Evolutionary conservation across 805 yeast species (phyloP).

Genomic region (Wickerhamiella cacticola): DNA sequence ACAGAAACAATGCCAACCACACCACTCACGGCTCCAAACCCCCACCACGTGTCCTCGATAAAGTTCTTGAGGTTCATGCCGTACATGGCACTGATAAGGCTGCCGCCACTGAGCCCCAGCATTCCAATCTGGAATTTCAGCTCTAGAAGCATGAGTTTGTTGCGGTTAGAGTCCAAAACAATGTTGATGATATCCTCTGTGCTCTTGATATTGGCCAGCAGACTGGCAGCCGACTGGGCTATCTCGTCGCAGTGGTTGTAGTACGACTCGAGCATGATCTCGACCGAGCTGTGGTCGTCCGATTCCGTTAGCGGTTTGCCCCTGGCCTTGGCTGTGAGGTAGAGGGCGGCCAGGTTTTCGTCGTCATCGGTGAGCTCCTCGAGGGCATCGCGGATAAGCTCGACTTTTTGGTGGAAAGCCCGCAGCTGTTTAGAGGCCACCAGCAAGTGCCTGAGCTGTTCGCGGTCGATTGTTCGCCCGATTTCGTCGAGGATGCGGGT

Average conservation of each 20-base stretch:
- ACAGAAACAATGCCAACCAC: constrained; percentile 36
- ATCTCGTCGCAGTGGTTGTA: constrained; percentile 86
- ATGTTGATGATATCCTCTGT: constrained; percentile 94
- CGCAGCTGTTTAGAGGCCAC: constrained; percentile 76
- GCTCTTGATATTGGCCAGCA: constrained; percentile 71
- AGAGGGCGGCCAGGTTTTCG: constrained; percentile 71
- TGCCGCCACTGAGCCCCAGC: constrained; percentile 65
- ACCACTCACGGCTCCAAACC: constrained; percentile 44
- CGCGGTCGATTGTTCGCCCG: constrained; percentile 71
- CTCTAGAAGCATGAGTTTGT: constrained; percentile 81
- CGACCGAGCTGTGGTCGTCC: constrained; percentile 76
- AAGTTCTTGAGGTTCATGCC: constrained; percentile 95
- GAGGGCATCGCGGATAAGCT: constrained; percentile 66
- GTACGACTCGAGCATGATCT: constrained; percentile 79
- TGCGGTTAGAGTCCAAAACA: constrained; percentile 84
- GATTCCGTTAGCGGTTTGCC: constrained; percentile 34
- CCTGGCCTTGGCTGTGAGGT: constrained; percentile 49
- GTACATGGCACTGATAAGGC: constrained; percentile 74
- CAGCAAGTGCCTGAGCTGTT: constrained; percentile 61
- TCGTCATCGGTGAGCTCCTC: constrained; percentile 82
- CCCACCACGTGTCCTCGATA: constrained; percentile 68
- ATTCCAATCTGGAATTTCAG: constrained; percentile 73
- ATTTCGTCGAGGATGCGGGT: constrained; percentile 61
- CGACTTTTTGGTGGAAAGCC: constrained; percentile 73
- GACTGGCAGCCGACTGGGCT: constrained; percentile 73